These are phyloP conservation scores for Sugiyamaella floridensis DNA, from an alignment of 805 yeast genomes.

Conservation along the genomic window DNA sequence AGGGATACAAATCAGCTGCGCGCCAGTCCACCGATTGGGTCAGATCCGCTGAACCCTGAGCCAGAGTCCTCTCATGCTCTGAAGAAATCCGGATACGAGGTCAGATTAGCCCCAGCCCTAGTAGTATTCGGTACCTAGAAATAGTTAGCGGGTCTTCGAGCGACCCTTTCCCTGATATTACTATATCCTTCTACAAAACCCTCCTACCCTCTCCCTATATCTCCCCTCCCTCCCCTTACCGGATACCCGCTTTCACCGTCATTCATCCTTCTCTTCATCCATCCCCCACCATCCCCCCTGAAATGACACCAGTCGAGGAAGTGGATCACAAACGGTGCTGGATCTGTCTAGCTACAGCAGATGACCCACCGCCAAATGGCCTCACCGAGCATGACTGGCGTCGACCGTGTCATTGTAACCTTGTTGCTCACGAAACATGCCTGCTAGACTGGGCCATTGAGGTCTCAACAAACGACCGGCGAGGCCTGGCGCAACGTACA, in stretches of 20 bases:
- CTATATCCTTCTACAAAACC: too few species aligned
- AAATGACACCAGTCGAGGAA: neutral
- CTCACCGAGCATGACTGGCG: constrained; percentile 37
- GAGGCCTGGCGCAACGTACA: constrained; percentile 6
- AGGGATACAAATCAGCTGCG: too few species aligned
- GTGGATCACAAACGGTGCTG: constrained; percentile 33
- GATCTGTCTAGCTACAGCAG: constrained; percentile 31
- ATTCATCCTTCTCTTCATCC: neutral
- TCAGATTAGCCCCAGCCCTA: too few species aligned
- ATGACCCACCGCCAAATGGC: constrained; percentile 28
- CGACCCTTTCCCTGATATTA: too few species aligned
- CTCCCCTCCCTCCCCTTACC: neutral
- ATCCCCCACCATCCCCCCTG: too few species aligned
- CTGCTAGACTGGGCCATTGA: constrained; percentile 38
- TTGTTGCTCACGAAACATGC: constrained; percentile 42
- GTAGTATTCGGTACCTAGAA: too few species aligned
- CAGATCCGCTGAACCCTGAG: too few species aligned
- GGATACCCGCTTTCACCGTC: neutral
- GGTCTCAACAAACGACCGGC: constrained; percentile 18
- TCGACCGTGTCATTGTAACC: constrained; percentile 40
- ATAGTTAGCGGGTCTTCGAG: too few species aligned
- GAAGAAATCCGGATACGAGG: too few species aligned
- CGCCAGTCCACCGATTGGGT: too few species aligned
- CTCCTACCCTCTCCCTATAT: neutral
- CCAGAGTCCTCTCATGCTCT: too few species aligned